phyloP scores from a whole-genome alignment of 495 filamentous ascomycete genomes.

The Chaetomium tenue region DNA sequence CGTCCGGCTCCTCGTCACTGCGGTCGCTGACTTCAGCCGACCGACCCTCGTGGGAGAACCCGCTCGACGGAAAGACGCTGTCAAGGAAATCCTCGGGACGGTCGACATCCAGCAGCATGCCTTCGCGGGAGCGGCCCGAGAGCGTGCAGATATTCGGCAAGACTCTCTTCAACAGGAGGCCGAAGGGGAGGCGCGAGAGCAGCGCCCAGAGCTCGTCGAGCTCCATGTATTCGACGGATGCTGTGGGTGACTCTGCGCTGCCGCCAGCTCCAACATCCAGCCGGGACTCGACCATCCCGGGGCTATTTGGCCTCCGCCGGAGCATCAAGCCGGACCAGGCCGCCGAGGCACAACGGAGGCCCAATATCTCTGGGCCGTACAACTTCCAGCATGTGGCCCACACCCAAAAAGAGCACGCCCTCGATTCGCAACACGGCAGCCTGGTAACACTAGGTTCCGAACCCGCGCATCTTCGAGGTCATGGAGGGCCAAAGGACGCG shows the following conservation, averaged over 20 bases:
- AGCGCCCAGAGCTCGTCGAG: slow-evolving; percentile 42
- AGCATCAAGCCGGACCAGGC: slow-evolving; percentile 35
- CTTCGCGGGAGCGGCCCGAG: slow-evolving; percentile 49
- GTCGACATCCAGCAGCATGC: slow-evolving; percentile 47
- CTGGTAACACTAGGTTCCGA: slow-evolving; percentile 63
- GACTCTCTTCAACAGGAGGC: slow-evolving; percentile 49
- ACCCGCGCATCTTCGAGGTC: slow-evolving; percentile 61
- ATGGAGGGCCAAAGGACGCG: slow-evolving; percentile 60
- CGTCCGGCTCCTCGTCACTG: slow-evolving; percentile 50
- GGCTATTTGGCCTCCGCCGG: slow-evolving; percentile 45
- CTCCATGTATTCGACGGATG: slow-evolving; percentile 43
- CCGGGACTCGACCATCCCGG: slow-evolving; percentile 45
- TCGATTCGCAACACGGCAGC: slow-evolving; percentile 55
- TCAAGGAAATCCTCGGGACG: slow-evolving; percentile 53
- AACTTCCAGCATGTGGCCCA: slow-evolving; percentile 88
- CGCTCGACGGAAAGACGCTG: slow-evolving; percentile 40
- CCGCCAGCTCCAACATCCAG: slow-evolving; percentile 24
- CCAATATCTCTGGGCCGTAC: slow-evolving; percentile 75
- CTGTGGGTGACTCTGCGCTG: slow-evolving; percentile 29
- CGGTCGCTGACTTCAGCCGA: slow-evolving; percentile 42
- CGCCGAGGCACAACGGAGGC: slow-evolving; percentile 37
- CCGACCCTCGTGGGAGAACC: slow-evolving; percentile 45
- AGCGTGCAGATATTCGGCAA: slow-evolving; percentile 56
- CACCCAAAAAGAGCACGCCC: slow-evolving; percentile 63
- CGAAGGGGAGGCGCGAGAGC: slow-evolving; percentile 44